These are phyloP conservation scores for Xylaria sp. DNA, from an alignment of 2,329 filamentous ascomycete species.

Conservation along the genomic window DNA sequence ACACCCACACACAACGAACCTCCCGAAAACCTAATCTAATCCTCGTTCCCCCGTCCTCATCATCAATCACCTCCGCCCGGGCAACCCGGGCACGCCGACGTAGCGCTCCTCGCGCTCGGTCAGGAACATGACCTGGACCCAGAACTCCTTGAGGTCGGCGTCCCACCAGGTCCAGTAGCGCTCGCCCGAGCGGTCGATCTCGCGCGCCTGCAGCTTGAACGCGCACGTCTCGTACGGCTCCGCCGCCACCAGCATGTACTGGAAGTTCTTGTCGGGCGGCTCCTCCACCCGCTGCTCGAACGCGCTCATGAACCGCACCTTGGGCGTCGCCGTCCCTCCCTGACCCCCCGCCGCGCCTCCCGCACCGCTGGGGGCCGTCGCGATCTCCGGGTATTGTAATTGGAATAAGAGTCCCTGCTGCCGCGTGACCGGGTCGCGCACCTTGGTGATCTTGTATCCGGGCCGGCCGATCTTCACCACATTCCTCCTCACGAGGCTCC, in stretches of 20 bases:
- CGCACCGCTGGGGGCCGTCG: constrained; percentile 26
- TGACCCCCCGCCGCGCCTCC: too few species aligned
- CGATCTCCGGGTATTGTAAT: constrained; percentile 91
- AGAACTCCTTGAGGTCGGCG: constrained; percentile 93
- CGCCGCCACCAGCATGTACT: constrained; percentile 92
- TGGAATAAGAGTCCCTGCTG: constrained; percentile 95
- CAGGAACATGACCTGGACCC: constrained; percentile 97
- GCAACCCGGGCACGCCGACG: constrained; percentile 64
- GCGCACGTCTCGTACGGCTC: constrained; percentile 98
- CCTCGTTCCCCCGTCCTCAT: too few species aligned
- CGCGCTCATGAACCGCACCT: constrained; percentile 95
- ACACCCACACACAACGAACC: too few species aligned
- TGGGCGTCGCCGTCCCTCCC: constrained; percentile 67
- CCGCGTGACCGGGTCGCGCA: constrained; percentile 82
- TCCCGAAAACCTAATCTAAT: too few species aligned
- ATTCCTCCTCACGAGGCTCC: constrained; percentile 72
- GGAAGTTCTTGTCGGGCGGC: constrained; percentile 85
- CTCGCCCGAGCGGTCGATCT: constrained; percentile 87
- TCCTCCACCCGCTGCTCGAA: constrained; percentile 96
- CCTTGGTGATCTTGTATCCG: constrained; percentile 97
- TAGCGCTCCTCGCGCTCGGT: constrained; percentile 95
- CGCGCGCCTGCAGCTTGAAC: constrained; percentile 92
- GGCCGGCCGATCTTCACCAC: constrained; percentile 93
- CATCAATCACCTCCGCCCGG: constrained; percentile 47
- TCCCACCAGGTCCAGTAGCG: constrained; percentile 96